Conservation (phyloP, 805 yeast genomes). For the Saccharomycopsis sp. region DNA sequence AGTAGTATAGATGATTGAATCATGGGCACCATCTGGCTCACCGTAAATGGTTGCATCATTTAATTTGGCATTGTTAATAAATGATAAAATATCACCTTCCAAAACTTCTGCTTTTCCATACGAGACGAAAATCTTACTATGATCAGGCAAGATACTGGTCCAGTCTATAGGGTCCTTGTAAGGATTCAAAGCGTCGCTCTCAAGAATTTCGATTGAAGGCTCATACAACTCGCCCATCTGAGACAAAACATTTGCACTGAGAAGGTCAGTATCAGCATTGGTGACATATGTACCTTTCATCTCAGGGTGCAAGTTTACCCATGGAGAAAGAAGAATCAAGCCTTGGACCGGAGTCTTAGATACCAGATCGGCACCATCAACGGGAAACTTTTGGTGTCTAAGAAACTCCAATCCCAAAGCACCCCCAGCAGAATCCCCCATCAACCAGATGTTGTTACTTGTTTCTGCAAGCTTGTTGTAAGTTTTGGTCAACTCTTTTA, state of each 20-base stretch:
- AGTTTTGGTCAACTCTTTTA: slow-evolving; percentile 21
- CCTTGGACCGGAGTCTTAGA: neutral
- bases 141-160: neutral
- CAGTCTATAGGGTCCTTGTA: neutral
- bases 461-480: slow-evolving; percentile 18
- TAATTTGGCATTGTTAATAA: neutral
- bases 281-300: neutral
- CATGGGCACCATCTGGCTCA: neutral
- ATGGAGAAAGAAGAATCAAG: slow-evolving; percentile 4
- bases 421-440: slow-evolving; percentile 30
- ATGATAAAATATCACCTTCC: slow-evolving; percentile 1
- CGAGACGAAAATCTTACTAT: slow-evolving; percentile 4
- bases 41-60: neutral
- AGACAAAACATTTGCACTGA: neutral
- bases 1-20: neutral
- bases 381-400: neutral
- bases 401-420: slow-evolving; percentile 22
- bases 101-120: slow-evolving; percentile 4
- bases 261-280: neutral
- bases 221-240: neutral
- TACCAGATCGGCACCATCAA: neutral
- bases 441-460: slow-evolving; percentile 20
- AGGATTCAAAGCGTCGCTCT: neutral
- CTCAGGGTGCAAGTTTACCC: slow-evolving; percentile 7
- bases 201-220: neutral